A percentile compares a stretch with the other conserved stretches of the same genome.
phyloP scores from a whole-genome alignment of 2,329 filamentous ascomycete genomes.

The Simplicillium sp. region DNA sequence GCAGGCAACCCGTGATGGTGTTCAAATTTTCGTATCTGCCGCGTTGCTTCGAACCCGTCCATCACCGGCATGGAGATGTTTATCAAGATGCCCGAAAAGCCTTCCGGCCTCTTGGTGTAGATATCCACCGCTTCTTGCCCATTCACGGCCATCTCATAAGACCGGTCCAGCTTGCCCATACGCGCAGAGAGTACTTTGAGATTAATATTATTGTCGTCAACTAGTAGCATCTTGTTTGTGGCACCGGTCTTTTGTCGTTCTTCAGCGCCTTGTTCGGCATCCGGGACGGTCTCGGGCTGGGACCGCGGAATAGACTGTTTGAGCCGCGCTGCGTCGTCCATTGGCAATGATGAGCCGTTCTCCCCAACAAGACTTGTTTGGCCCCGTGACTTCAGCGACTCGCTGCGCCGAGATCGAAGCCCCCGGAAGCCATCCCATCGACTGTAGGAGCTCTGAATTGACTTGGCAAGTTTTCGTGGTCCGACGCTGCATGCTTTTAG shows the following conservation, averaged over 20 bases:
- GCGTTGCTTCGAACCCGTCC: conserved; percentile 15
- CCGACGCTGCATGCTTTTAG: conserved; percentile 16
- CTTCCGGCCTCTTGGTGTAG: conserved; percentile 5
- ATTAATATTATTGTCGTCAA: conserved; percentile 24
- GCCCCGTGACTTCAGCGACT: neutral
- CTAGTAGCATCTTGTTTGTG: conserved; percentile 14
- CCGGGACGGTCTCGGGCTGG: neutral
- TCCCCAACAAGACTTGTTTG: too few relatives aligned
- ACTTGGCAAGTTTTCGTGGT: conserved; percentile 25
- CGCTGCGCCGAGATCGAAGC: neutral
- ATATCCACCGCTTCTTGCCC: conserved; percentile 13
- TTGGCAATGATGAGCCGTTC: too few relatives aligned
- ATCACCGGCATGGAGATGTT: conserved; percentile 44
- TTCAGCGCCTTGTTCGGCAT: neutral
- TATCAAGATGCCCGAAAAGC: conserved; percentile 15
- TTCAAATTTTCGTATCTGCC: too few relatives aligned
- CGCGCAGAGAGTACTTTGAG: conserved; percentile 13
- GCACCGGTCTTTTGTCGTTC: neutral
- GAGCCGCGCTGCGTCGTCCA: too few relatives aligned
- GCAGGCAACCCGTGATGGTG: conserved; percentile 21
- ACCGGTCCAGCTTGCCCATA: conserved; percentile 12
- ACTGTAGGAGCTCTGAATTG: conserved; percentile 15
- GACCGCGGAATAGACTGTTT: too few relatives aligned
- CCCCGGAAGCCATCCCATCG: conserved; percentile 14
- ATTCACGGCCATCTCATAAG: conserved; percentile 10